Evolutionary conservation across 2,329 filamentous ascomycete genomes (phyloP).

Genomic region (Alternaria postmessia): DNA sequence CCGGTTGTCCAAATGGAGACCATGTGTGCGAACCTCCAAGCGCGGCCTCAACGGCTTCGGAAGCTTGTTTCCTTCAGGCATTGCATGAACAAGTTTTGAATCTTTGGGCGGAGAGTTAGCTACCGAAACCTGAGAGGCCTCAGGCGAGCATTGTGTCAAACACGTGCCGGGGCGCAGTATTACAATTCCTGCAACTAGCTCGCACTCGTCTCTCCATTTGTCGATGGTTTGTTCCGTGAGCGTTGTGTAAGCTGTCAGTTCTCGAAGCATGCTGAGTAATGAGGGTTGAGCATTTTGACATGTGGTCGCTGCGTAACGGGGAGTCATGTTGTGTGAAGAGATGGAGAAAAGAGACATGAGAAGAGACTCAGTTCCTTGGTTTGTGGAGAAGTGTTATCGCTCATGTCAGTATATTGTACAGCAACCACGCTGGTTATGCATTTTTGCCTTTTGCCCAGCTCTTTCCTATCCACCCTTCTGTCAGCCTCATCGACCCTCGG

Average conservation of each 20-base stretch:
- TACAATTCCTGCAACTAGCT: constrained; percentile 9
- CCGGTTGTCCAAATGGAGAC: constrained; percentile 13
- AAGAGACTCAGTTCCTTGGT: constrained; percentile 2
- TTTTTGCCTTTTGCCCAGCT: neutral
- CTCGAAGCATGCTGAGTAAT: neutral
- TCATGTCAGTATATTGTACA: constrained; percentile 42
- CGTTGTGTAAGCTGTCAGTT: neutral
- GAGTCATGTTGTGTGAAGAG: neutral
- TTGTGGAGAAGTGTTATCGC: constrained; percentile 19
- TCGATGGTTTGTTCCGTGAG: neutral
- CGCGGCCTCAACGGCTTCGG: neutral
- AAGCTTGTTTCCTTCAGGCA: constrained; percentile 7
- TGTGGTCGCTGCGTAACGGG: neutral
- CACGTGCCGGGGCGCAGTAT: constrained; percentile 6
- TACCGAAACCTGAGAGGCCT: constrained; percentile 13
- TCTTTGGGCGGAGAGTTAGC: neutral
- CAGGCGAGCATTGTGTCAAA: constrained; percentile 17
- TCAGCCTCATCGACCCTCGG: neutral
- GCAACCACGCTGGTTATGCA: constrained; percentile 37
- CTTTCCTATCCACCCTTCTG: neutral
- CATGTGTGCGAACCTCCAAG: constrained; percentile 1
- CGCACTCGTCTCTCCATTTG: constrained; percentile 1
- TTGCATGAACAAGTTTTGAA: constrained; percentile 11
- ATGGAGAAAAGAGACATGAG: neutral
- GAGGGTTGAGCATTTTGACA: neutral